These are phyloP conservation scores for Phylloporus arenicola DNA, from an alignment of 768 basidiomycete genomes.

Conservation along the genomic window DNA sequence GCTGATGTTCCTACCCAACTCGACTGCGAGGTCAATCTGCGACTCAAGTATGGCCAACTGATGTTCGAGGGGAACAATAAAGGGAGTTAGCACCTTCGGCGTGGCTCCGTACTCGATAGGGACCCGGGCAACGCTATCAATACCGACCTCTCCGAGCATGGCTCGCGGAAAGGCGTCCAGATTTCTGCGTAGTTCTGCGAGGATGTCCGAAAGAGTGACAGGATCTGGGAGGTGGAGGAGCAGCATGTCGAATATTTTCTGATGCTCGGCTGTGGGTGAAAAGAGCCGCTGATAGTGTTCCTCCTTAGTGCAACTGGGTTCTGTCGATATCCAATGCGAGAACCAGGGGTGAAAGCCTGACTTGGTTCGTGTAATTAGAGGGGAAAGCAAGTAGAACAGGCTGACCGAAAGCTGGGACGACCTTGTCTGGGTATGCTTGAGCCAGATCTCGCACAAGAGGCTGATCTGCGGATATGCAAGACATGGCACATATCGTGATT, in stretches of 20 bases:
- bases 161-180: constrained; percentile 59
- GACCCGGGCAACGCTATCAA: constrained; percentile 78
- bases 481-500: constrained; percentile 83
- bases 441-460: constrained; percentile 63
- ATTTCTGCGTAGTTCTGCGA: constrained; percentile 54
- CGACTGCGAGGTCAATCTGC: constrained; percentile 82
- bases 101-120: constrained; percentile 50
- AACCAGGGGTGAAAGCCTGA: constrained; percentile 97
- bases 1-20: constrained; percentile 71
- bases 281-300: constrained; percentile 76
- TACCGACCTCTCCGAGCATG: constrained; percentile 90
- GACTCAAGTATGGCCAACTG: constrained; percentile 76
- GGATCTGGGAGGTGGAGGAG: constrained; percentile 72
- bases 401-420: constrained; percentile 88
- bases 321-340: constrained; percentile 64
- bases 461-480: constrained; percentile 64
- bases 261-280: constrained; percentile 33
- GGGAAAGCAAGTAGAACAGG: constrained; percentile 13
- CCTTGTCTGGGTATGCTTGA: constrained; percentile 50
- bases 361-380: background rate
- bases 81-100: constrained; percentile 61
- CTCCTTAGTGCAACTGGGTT: constrained; percentile 44
- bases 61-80: constrained; percentile 74
- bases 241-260: constrained; percentile 48
- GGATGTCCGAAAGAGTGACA: constrained; percentile 49